Conservation (phyloP, 805 yeast genomes). For the Cyberlindnera xishuangbannaensis region DNA sequence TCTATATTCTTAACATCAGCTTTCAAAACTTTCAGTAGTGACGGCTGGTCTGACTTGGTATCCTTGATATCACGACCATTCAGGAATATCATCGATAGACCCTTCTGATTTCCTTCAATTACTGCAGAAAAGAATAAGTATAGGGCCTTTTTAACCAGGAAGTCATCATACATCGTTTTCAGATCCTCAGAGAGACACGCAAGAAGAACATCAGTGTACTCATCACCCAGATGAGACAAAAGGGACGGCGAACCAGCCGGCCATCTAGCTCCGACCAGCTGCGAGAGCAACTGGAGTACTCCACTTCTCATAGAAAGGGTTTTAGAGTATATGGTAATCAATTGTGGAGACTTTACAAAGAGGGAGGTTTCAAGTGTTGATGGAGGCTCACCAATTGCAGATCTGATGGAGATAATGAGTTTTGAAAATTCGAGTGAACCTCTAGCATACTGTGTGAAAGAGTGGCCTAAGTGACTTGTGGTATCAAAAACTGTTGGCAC, state of each 20-base stretch:
- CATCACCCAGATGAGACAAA: slow-evolving; percentile 72
- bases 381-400: slow-evolving; percentile 40
- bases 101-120: slow-evolving; percentile 70
- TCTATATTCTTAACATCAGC: slow-evolving; percentile 46
- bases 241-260: slow-evolving; percentile 65
- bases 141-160: slow-evolving; percentile 45
- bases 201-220: slow-evolving; percentile 52
- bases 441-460: slow-evolving; percentile 45
- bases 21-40: slow-evolving; percentile 53
- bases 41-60: slow-evolving; percentile 22
- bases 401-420: slow-evolving; percentile 51
- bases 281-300: slow-evolving; percentile 51
- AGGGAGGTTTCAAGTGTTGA: slow-evolving; percentile 62
- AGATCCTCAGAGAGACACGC: slow-evolving; percentile 57
- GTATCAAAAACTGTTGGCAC: slow-evolving; percentile 32
- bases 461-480: slow-evolving; percentile 38
- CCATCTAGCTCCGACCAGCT: slow-evolving; percentile 54
- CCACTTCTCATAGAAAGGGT: slow-evolving; percentile 41
- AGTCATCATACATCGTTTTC: slow-evolving; percentile 48
- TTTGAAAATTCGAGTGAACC: slow-evolving; percentile 51
- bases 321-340: slow-evolving; percentile 55
- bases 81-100: slow-evolving; percentile 63
- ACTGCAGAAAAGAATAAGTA: slow-evolving; percentile 64
- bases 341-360: slow-evolving; percentile 46
- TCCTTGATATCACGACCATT: slow-evolving; percentile 40